Evolutionary conservation across 805 yeast species (phyloP), one percentile per base, ranked within the genome.

Genomic region (Debaryomyces castellii): DNA sequence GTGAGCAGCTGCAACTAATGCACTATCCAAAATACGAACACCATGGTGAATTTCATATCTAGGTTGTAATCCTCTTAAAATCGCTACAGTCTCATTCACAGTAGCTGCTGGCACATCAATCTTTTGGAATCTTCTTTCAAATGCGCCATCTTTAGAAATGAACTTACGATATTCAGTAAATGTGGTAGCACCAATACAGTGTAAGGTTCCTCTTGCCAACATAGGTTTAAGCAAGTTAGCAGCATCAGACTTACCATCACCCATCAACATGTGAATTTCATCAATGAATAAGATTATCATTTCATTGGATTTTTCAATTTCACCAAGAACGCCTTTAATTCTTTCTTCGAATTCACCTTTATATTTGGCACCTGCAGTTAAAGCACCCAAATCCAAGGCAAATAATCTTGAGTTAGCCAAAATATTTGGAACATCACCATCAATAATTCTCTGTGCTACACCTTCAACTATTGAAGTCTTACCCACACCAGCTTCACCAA

Each of bases 401-500:
- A 85, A 92, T 45, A 94, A 74, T 51, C 85, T 83, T 52, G 96
- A 83, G 47, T 82, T 82, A 49, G 87, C 87, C 53, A 94, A 75
- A 51, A 92, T 89, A 21, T 83, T 80, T 36, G 99, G 99, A 12
- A 94, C 96, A 67, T 94, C 99, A 52, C 88, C 88, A 60, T 94
- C 97, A 49, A 94, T 83, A 51, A 94, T 89, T 71, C 99, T 80
- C 69, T 92, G 98, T 10, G 99, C 98, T 46, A 94, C 97, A 59
- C 98, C 99, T 72, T 94, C 99, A 43, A 94, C 96, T 57, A 94
- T 92, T 24, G 96, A 88, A 32, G 99, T 94, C 73, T 94, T 94
- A 77, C 99, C 99, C 44, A 94, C 97, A 82, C 99, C 99, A 35
- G 99, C 97, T 60, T 94, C 99, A 77, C 99, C 99, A 59, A 94